Evolutionary conservation across 306 rosid species (phyloP).

Genomic region (Phaseolus lunatus): DNA sequence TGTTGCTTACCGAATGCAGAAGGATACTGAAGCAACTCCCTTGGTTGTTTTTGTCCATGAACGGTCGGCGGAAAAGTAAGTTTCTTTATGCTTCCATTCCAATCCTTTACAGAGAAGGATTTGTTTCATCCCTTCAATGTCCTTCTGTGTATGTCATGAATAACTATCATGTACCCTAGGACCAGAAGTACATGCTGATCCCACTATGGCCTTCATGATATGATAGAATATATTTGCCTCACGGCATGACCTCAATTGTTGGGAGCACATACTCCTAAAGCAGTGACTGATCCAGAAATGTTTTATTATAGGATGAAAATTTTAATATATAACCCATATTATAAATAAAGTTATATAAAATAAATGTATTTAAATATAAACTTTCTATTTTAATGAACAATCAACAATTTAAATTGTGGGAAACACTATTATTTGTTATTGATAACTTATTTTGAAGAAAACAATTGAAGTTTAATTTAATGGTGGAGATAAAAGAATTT

Average conservation of each 20-base stretch:
- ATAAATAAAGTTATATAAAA: too few relatives aligned
- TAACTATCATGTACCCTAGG: conserved; percentile 19
- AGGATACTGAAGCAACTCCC: conserved; percentile 49
- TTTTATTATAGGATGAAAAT: too few relatives aligned
- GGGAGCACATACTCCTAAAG: conserved; percentile 32
- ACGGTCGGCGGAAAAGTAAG: conserved; percentile 61
- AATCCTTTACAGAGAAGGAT: conserved; percentile 15
- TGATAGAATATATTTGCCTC: conserved; percentile 26
- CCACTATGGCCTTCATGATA: conserved; percentile 1
- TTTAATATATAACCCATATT: too few relatives aligned
- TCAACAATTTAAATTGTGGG: too few relatives aligned
- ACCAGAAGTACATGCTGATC: conserved; percentile 17
- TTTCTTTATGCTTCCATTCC: conserved; percentile 17
- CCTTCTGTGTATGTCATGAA: conserved; percentile 20
- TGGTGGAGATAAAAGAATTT: too few relatives aligned
- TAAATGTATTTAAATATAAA: too few relatives aligned
- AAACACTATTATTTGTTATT: too few relatives aligned
- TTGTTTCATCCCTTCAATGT: background rate
- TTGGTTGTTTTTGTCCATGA: conserved; percentile 69
- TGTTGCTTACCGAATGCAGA: conserved; percentile 79
- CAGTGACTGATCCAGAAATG: too few relatives aligned
- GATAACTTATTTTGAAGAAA: too few relatives aligned
- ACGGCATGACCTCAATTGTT: background rate
- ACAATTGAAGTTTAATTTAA: too few relatives aligned
- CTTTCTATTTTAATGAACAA: too few relatives aligned